Evolutionary conservation across 352 stramenopile species (phyloP).

Genomic region (Globisporangium ultimum): DNA sequence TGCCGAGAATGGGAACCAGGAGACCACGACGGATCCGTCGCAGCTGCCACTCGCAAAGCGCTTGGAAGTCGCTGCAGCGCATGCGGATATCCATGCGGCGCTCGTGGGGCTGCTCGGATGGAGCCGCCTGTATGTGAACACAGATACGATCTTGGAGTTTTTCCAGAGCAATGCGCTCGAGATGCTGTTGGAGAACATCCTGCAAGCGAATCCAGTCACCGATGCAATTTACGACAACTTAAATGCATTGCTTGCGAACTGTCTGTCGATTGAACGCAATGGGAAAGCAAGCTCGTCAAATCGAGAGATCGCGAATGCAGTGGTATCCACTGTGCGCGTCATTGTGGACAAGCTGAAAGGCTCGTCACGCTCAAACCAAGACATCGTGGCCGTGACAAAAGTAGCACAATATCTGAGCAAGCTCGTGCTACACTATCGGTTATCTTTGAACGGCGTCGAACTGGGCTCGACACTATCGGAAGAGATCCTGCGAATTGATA

Average conservation of each 20-base stretch:
- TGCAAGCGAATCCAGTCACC: constrained; percentile 28
- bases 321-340: constrained; percentile 36
- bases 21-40: constrained; percentile 19
- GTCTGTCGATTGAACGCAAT: constrained; percentile 39
- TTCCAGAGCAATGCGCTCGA: constrained; percentile 68
- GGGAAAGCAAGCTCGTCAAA: constrained; percentile 23
- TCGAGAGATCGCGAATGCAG: constrained; percentile 35
- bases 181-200: constrained; percentile 58
- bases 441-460: constrained; percentile 43
- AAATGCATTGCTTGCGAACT: constrained; percentile 54
- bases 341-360: constrained; percentile 24
- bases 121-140: constrained; percentile 59
- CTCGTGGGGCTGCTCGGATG: constrained; percentile 72
- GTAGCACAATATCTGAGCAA: constrained; percentile 45
- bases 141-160: constrained; percentile 62
- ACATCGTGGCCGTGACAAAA: constrained; percentile 18
- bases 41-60: constrained; percentile 49
- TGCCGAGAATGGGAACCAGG: constrained; percentile 4
- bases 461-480: constrained; percentile 36
- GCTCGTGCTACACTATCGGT: constrained; percentile 41
- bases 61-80: constrained; percentile 65
- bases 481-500: constrained; percentile 52
- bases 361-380: constrained; percentile 13
- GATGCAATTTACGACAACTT: constrained; percentile 59
- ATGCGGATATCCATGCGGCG: constrained; percentile 63